Evolutionary conservation across 495 filamentous ascomycete genomes (phyloP).

Genomic region (Penicillium bovifimosum): DNA sequence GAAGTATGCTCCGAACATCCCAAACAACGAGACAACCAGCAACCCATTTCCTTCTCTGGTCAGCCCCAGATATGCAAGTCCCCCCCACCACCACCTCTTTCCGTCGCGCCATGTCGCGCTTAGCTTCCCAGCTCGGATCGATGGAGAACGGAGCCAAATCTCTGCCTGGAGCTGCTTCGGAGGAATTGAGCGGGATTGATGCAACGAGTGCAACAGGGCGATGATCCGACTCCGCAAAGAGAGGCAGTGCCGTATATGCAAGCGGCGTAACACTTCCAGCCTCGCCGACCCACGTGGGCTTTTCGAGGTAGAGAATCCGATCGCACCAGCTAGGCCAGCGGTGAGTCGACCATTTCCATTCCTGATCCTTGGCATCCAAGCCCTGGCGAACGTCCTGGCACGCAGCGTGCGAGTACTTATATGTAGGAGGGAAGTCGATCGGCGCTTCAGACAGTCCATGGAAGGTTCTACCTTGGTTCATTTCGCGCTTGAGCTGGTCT

Average conservation of each 20-base stretch:
- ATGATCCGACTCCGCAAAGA: conserved; percentile 78
- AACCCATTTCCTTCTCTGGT: conserved; percentile 57
- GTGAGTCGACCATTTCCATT: conserved; percentile 71
- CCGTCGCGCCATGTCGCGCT: conserved; percentile 44
- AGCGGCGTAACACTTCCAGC: conserved; percentile 38
- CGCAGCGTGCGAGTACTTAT: conserved; percentile 63
- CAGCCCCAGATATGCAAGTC: conserved; percentile 49
- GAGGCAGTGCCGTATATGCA: conserved; percentile 67
- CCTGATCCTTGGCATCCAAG: conserved; percentile 30
- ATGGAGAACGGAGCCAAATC: conserved; percentile 48
- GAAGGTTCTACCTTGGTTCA: conserved; percentile 54
- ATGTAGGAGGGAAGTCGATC: conserved; percentile 83
- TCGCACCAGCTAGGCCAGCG: conserved; percentile 95
- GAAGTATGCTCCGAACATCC: conserved; percentile 43
- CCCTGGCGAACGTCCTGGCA: conserved; percentile 30
- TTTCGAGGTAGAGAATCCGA: conserved; percentile 73
- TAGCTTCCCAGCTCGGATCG: conserved; percentile 45
- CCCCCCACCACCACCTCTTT: conserved; percentile 55
- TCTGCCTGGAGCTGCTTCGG: conserved; percentile 16
- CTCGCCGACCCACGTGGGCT: conserved; percentile 44
- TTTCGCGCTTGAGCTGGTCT: conserved; percentile 76
- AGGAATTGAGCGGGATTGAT: conserved; percentile 46
- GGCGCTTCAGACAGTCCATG: conserved; percentile 71
- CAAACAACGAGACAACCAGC: conserved; percentile 40
- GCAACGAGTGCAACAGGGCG: conserved; percentile 68